Evolutionary conservation across 2,329 filamentous ascomycete species (phyloP).

Genomic region (Colletotrichum scovillei): DNA sequence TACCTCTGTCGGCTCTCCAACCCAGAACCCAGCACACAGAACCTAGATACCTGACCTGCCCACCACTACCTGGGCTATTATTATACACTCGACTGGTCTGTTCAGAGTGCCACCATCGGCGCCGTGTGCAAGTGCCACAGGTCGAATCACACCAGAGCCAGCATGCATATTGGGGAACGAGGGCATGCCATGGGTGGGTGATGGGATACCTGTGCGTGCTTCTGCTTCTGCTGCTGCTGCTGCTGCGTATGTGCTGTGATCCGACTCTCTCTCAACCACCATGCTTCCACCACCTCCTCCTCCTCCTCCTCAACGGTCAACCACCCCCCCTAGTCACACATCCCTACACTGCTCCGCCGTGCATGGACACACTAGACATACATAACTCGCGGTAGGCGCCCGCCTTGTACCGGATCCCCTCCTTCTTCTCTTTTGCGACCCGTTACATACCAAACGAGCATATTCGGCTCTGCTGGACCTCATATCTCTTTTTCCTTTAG

Average conservation of each 20-base stretch:
- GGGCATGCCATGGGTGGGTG: conserved; percentile 26
- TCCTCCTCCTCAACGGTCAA: too few relatives aligned
- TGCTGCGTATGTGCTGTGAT: conserved; percentile 34
- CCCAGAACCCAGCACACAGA: not conserved
- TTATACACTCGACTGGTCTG: conserved; percentile 24
- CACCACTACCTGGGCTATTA: conserved; percentile 31
- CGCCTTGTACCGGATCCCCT: conserved; percentile 47
- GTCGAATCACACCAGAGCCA: conserved; percentile 35
- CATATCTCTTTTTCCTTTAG: conserved; percentile 35
- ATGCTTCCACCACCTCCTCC: conserved; percentile 6
- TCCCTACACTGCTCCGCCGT: conserved; percentile 26
- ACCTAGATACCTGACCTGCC: not conserved
- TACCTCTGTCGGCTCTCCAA: not conserved
- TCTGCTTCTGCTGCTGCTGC: not conserved
- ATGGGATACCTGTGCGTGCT: conserved; percentile 23
- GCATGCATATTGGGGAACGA: conserved; percentile 26
- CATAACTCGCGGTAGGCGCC: conserved; percentile 63
- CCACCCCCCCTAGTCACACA: conserved; percentile 1
- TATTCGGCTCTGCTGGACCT: conserved; percentile 44
- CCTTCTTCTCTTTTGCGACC: conserved; percentile 55
- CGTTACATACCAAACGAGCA: conserved; percentile 47
- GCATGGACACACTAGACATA: conserved; percentile 45
- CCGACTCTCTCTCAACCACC: conserved; percentile 28
- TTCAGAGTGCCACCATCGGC: conserved; percentile 23
- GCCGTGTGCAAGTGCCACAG: conserved; percentile 27